Base-by-base conservation (phyloP, 805 yeast genomes). In the Kuraishia hungarica region DNA sequence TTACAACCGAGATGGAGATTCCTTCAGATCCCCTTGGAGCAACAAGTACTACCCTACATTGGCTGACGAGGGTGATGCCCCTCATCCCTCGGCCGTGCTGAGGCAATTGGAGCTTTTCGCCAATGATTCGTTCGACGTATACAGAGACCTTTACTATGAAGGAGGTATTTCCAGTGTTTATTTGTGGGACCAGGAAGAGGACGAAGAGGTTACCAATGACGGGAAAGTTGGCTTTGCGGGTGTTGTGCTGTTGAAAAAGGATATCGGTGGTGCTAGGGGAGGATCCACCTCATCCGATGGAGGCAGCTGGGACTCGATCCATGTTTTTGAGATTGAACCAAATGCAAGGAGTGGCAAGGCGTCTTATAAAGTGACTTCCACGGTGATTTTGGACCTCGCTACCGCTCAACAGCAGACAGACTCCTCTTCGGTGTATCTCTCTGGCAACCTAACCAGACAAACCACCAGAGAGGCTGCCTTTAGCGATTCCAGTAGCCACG, bases 1-100 rank as follows among this genome's bases (percentile, higher is more conserved):
- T 68, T 93, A 93, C 68, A 93, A 93, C 70, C 79, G 99, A 61
- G 99, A 93, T 66, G 92, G 96, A 7, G 98, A 93, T 70, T 84
- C 92, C 21, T 88, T 80, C 71, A 79, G 98, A 62, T 88, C 96
- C 0, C 99, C 98, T 5, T 91, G 93, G 90, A 79, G 89, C 21
- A 90, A 90, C 66, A 76, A 77, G 58, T 93, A 88, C 70, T 80
- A 76, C 59, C 87, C 88, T 0, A 56, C 53, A 5, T 62, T 71
- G 8, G 67, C 74, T 6, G 84, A 78, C 53, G 77, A 74, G 22
- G 76, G 75, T 46, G 94, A 89, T 23, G 88, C 90, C 2, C 91
- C 94, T 10, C 83, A 74, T 61, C 97, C 97, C 11, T 78, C 88
- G 2, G 71, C 71, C 1, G 70, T 71, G 23, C 75, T 94, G 59